These are phyloP conservation scores for Cardiospermum halicacabum DNA, from an alignment of 345 rosid species.

Conservation along the genomic window DNA sequence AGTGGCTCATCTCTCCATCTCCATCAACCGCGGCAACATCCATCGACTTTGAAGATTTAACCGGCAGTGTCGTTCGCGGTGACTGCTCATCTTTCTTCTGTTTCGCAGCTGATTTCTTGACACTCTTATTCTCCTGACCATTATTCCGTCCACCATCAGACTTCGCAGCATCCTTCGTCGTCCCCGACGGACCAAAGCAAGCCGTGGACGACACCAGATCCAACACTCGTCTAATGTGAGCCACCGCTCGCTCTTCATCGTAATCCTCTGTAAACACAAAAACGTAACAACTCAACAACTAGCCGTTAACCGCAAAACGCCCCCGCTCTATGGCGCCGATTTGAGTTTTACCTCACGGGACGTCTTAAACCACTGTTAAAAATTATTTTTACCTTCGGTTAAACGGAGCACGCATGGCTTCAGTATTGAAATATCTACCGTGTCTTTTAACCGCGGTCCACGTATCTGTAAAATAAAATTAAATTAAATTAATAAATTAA, in stretches of 20 bases:
- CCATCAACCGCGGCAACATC: slow-evolving; percentile 48
- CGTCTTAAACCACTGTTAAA: no score
- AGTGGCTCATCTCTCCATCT: slow-evolving; percentile 68
- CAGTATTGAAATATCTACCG: slow-evolving; percentile 75
- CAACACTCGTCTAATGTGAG: slow-evolving; percentile 84
- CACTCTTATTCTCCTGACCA: slow-evolving; percentile 24
- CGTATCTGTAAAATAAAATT: slow-evolving; percentile 43
- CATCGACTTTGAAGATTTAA: slow-evolving; percentile 23
- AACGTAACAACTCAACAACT: neutral
- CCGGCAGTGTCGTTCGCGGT: neutral
- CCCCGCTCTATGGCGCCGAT: slow-evolving; percentile 11
- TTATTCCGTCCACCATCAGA: slow-evolving; percentile 42
- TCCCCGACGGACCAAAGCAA: slow-evolving; percentile 62
- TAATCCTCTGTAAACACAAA: slow-evolving; percentile 52
- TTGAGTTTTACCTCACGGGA: neutral
- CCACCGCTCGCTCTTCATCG: slow-evolving; percentile 75
- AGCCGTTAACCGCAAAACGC: neutral
- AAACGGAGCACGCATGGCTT: slow-evolving; percentile 75
- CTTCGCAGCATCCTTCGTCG: slow-evolving; percentile 35
- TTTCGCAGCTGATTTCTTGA: slow-evolving; percentile 33
- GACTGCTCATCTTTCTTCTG: slow-evolving; percentile 9
- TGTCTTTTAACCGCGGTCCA: slow-evolving; percentile 62
- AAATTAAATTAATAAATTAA: no score
- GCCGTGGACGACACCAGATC: slow-evolving; percentile 87
- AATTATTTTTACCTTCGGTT: slow-evolving; percentile 51